Evolutionary conservation across 2,329 filamentous ascomycete species (phyloP).

Genomic region (Tolypocladium ovalisporum): DNA sequence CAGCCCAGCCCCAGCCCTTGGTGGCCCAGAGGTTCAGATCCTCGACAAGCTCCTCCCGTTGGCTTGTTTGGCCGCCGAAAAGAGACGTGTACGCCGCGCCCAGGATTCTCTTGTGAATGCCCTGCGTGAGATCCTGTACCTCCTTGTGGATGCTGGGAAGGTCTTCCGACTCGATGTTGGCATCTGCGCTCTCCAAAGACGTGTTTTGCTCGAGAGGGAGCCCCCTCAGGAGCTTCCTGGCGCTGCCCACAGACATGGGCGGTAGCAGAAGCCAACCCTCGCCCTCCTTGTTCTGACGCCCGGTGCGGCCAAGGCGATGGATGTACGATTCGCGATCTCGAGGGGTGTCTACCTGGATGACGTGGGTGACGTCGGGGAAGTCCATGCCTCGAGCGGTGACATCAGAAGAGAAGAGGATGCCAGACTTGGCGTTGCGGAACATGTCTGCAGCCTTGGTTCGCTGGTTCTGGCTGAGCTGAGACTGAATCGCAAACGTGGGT

Average conservation of each 20-base stretch:
- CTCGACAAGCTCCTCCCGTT: conserved; percentile 29
- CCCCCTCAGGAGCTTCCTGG: conserved; percentile 40
- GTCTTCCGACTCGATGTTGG: conserved; percentile 40
- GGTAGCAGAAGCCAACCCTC: conserved; percentile 59
- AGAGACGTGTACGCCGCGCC: conserved; percentile 42
- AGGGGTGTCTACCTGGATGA: conserved; percentile 61
- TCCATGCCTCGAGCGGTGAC: conserved; percentile 78
- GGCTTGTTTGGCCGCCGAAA: conserved; percentile 38
- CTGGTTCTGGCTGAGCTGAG: conserved; percentile 57
- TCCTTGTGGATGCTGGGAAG: conserved; percentile 34
- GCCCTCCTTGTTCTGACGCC: conserved; percentile 61
- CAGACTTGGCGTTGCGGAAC: conserved; percentile 57
- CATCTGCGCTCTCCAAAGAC: conserved; percentile 37
- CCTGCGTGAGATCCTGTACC: conserved; percentile 29
- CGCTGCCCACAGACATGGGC: conserved; percentile 36
- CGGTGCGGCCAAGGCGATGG: conserved; percentile 67
- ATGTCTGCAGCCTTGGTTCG: conserved; percentile 60
- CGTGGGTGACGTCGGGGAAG: conserved; percentile 70
- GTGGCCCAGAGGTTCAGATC: conserved; percentile 43
- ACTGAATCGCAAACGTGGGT: conserved; percentile 57
- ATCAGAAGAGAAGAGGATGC: conserved; percentile 65
- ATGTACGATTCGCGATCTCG: conserved; percentile 61
- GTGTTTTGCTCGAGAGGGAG: conserved; percentile 50
- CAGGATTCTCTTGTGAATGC: conserved; percentile 22
- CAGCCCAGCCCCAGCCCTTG: conserved; percentile 38